phyloP scores from a whole-genome alignment of 2,329 filamentous ascomycete genomes.

The Aspergillus jensenii region DNA sequence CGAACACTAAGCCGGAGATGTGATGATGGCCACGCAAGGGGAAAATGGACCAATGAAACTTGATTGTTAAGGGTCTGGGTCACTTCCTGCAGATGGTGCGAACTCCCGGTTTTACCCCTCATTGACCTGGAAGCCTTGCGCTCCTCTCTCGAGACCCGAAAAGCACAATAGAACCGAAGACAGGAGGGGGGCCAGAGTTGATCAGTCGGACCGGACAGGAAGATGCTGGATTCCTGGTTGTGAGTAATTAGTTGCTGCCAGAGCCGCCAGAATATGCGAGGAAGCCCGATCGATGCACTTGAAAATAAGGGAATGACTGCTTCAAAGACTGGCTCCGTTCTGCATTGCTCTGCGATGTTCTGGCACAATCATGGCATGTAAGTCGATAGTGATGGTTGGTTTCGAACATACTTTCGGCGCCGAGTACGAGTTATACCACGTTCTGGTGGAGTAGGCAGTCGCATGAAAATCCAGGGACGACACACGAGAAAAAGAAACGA shows the following conservation, averaged over 20 bases:
- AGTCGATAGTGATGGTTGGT: background rate
- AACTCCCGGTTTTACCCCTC: constrained; percentile 7
- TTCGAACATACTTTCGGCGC: background rate
- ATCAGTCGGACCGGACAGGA: background rate
- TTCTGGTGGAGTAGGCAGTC: constrained; percentile 15
- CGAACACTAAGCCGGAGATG: background rate
- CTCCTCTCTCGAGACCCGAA: background rate
- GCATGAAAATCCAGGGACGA: constrained; percentile 5
- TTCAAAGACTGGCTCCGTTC: background rate
- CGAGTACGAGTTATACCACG: constrained; percentile 17
- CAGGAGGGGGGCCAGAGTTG: background rate
- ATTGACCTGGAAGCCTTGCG: background rate
- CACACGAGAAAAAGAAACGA: constrained; percentile 5
- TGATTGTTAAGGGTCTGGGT: constrained; percentile 13
- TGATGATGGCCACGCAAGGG: constrained; percentile 22
- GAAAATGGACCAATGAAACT: constrained; percentile 11
- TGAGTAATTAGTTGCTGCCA: background rate
- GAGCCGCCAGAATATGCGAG: background rate
- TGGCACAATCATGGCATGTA: constrained; percentile 6
- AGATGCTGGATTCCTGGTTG: background rate
- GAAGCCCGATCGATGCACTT: background rate
- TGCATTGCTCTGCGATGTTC: constrained; percentile 11
- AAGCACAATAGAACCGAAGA: background rate
- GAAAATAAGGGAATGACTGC: background rate
- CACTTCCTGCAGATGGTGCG: constrained; percentile 13